Base-by-base conservation (phyloP, 1,284 basidiomycete species). In the Pseudozyma thailandica region DNA sequence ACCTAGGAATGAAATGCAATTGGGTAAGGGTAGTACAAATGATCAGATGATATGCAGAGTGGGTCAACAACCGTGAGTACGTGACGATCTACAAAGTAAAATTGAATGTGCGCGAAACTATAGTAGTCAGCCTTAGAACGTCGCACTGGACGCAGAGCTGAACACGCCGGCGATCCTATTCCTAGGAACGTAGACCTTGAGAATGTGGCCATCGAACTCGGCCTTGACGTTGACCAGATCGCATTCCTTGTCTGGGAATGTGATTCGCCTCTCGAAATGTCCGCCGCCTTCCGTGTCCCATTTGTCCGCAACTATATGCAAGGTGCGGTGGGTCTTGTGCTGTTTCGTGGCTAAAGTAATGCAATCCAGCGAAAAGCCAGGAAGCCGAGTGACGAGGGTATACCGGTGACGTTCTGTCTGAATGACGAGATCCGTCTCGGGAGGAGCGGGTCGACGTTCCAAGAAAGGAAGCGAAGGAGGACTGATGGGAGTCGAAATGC, bases 111-210 rank as follows among this genome's bases (percentile, higher is more conserved):
- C 33, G 33, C 15, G 8, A 48, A 37, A 23, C 31, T 21, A 43
- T 21, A 33, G 28, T 41, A 39, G 88, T 72, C 89, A 43, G 39
- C 8, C 27, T 47, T 48, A 91, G 84, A 88, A 73, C 1, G 53
- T 61, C 25, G 65, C 71, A 43, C 70, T 72, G 56, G 51, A 64
- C 15, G 71, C 60, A 20, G 65, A 70, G 47, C 61, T 70, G 52
- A 63, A 68, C 1, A 50, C 42, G 26, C 21, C 43, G 6, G 28
- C 4, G 0, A 31, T 18, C 10, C 25, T 20, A 15, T 37, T 59
- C 21, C 68, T 53, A 5, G 76, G 76, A 25, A 78, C 64, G 16
- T 57, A 46, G 13, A 78, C 62, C 6, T 50, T 39, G 23, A 78
- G 66, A 26, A 48, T 50, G 13, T 55, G 56, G 41, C 72, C 74